Conservation (phyloP, 176 grass and related monocot genomes). For the Eragrostis curvula region DNA sequence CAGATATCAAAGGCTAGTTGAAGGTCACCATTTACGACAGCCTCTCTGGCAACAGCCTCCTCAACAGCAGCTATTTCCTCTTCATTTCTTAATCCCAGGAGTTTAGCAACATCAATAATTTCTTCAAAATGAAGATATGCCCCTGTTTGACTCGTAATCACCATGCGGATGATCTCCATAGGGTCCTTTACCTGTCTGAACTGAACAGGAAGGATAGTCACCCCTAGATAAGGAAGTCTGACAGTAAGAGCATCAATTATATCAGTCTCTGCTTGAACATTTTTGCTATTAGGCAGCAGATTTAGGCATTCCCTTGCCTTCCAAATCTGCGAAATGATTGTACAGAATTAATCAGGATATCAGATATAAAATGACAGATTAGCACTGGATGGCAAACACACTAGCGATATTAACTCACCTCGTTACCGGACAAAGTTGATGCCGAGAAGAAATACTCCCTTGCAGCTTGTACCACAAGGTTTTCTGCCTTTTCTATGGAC, state of each 20-base stretch:
- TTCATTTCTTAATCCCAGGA: conserved; percentile 83
- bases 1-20: conserved; percentile 95
- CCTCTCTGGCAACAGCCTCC: conserved; percentile 94
- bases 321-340: conserved; percentile 81
- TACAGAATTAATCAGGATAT: conserved; percentile 40
- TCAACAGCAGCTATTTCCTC: conserved; percentile 84
- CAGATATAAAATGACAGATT: conserved; percentile 14
- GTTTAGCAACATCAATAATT: conserved; percentile 85
- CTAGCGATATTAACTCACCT: conserved; percentile 62
- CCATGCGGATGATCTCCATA: conserved; percentile 87
- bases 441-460: conserved; percentile 99
- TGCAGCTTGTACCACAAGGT: conserved; percentile 89
- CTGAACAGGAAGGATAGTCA: conserved; percentile 93
- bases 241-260: conserved; percentile 95
- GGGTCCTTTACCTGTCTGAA: conserved; percentile 89
- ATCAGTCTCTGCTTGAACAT: conserved; percentile 86
- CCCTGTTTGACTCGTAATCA: conserved; percentile 80
- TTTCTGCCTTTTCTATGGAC: conserved; percentile 70
- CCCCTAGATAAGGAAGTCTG: conserved; percentile 87
- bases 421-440: conserved; percentile 84
- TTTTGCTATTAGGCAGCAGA: conserved; percentile 77
- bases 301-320: conserved; percentile 97
- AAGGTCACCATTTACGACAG: conserved; percentile 81
- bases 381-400: conserved; percentile 35
- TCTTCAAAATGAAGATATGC: conserved; percentile 96